Evolutionary conservation across 1,284 basidiomycete species (phyloP), one percentile per base, ranked within the genome.

Genomic region (Abortiporus biennis): DNA sequence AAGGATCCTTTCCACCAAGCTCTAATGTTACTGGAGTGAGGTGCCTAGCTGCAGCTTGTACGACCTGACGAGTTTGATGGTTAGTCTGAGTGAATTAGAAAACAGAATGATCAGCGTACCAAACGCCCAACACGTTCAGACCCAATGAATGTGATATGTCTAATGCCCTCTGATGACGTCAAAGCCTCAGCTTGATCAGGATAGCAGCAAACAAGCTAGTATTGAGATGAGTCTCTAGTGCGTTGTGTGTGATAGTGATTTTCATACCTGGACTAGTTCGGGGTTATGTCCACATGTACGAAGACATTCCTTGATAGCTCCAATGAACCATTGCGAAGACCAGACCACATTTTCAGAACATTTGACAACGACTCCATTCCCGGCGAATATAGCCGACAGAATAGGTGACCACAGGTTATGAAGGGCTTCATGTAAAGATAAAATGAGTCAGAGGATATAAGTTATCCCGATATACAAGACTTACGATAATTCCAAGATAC

Each of bases 351-450:
- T 78, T 55, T 97, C 93, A 0, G 88, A 92, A 54, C 92, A 94
- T 63, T 99, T 99, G 46, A 98, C 68, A 4, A 98, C 82, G 42
- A 97, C 71, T 9, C 78, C 84, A 59, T 99, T 96, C 9, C 94
- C 96, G 5, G 92, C 71, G 57, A 95, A 95, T 21, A 99, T 70
- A 3, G 86, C 76, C 3, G 93, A 87, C 22, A 98, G 71, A 45
- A 98, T 91, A 0, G 95, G 95, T 1, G 91, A 93, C 71, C 94
- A 85, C 0, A 87, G 78, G 58, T 98, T 97, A 64, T 97, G 94
- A 42, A 94, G 71, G 22, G 92, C 89, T 91, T 50, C 15, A 15
- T 27, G 6, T 9, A 25, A 29, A 29, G 27, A n/a, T 12, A 25
- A 20, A 27, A 39, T 11, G 20, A 13, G 9, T 35, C 17, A 35